Conservation (phyloP, 176 grass and related monocot genomes). For the Typha latifolia region DNA sequence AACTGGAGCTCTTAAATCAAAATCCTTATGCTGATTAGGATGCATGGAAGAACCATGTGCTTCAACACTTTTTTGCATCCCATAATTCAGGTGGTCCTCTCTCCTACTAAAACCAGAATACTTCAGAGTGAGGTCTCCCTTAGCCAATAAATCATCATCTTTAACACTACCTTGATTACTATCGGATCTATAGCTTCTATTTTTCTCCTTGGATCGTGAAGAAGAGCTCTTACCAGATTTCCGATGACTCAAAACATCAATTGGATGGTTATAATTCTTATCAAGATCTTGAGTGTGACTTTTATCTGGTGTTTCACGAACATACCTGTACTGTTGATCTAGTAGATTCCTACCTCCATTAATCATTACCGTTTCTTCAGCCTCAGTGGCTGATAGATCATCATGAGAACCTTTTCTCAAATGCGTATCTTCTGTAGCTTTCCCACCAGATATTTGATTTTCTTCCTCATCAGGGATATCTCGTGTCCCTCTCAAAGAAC, state of each 20-base stretch:
- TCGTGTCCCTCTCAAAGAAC: neutral
- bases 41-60: conserved; percentile 17
- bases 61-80: conserved; percentile 26
- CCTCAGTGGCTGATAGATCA: neutral
- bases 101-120: conserved; percentile 24
- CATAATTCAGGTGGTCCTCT: conserved; percentile 32
- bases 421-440: neutral
- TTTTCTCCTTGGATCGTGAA: conserved; percentile 29
- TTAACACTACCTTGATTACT: conserved; percentile 15
- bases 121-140: conserved; percentile 32
- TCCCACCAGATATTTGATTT: neutral
- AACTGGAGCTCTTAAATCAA: conserved; percentile 17
- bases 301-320: conserved; percentile 25
- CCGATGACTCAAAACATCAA: neutral
- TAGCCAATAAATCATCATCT: conserved; percentile 32
- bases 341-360: neutral
- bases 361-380: neutral
- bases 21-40: conserved; percentile 20
- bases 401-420: neutral
- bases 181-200: conserved; percentile 20
- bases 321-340: conserved; percentile 25
- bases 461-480: neutral
- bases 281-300: conserved; percentile 14
- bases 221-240: conserved; percentile 26
- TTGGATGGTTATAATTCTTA: neutral